A percentile compares a stretch with the other conserved stretches of the same genome.
Evolutionary conservation across 225 moss, liverwort and hornwort species (phyloP).

Genomic region (Polytrichum formosum): DNA sequence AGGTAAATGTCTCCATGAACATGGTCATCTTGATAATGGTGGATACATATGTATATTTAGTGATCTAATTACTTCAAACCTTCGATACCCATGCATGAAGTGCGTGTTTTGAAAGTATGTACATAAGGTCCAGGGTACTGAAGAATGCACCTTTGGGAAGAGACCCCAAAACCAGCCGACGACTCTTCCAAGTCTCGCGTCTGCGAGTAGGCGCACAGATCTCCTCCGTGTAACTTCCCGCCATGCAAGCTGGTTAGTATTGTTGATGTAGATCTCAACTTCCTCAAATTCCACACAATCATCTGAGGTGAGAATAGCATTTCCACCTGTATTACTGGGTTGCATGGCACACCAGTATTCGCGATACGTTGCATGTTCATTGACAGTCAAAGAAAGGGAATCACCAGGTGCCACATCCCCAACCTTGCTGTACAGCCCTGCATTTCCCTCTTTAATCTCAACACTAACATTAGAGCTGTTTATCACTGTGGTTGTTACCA

Average conservation of each 20-base stretch:
- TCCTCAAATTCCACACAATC: background rate
- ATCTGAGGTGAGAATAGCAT: background rate
- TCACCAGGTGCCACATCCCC: accelerated
- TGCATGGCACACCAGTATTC: background rate
- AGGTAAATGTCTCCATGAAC: too few relatives aligned
- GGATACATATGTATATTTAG: too few relatives aligned
- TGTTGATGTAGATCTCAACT: background rate
- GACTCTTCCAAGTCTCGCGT: too few relatives aligned
- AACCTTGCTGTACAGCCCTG: background rate
- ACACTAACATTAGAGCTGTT: background rate
- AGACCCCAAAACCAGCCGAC: too few relatives aligned
- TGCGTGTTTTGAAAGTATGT: too few relatives aligned
- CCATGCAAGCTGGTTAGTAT: too few relatives aligned
- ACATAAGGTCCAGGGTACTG: too few relatives aligned
- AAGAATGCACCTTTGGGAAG: background rate
- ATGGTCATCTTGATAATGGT: too few relatives aligned
- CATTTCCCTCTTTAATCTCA: background rate
- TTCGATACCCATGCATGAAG: too few relatives aligned
- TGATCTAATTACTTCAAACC: too few relatives aligned
- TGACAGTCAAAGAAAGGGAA: accelerated
- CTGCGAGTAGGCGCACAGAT: too few relatives aligned
- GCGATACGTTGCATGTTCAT: constrained; percentile 1
- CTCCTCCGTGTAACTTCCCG: too few relatives aligned
- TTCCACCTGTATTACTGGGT: background rate
- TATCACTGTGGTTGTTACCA: background rate